These are phyloP conservation scores for Daldinia concentrica DNA, from an alignment of 495 filamentous ascomycete species.

Conservation along the genomic window DNA sequence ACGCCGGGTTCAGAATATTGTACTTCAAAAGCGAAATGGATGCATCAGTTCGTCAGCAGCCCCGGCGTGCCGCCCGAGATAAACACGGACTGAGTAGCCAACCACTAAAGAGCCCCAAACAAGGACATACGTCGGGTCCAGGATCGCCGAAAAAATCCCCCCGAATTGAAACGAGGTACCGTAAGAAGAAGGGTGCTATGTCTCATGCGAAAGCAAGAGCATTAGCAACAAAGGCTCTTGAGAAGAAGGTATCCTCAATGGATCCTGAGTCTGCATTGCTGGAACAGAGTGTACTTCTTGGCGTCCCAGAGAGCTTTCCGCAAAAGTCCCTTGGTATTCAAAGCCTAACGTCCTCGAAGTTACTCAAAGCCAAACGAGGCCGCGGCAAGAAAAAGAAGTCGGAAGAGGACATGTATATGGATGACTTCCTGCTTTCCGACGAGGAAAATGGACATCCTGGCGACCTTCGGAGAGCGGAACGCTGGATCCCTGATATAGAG, in stretches of 20 bases:
- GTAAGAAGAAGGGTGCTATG: not conserved
- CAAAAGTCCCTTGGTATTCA: not conserved
- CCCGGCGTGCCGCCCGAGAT: conserved; percentile 12
- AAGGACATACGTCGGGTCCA: not conserved
- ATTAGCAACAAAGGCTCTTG: conserved; percentile 15
- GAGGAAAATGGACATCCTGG: not conserved
- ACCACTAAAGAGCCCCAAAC: not conserved
- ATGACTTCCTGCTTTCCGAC: conserved; percentile 17
- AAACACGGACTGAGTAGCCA: not conserved
- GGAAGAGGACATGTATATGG: conserved; percentile 30
- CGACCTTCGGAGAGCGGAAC: conserved; percentile 21
- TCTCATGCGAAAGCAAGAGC: conserved; percentile 3
- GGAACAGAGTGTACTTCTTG: conserved; percentile 26
- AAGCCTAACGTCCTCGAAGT: not conserved
- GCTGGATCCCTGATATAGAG: conserved; percentile 37
- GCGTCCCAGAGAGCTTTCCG: not conserved
- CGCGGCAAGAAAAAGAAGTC: conserved; percentile 13
- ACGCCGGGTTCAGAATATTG: not conserved
- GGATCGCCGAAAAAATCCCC: not conserved
- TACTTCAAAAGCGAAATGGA: not conserved
- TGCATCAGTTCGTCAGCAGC: conserved; percentile 3
- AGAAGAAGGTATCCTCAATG: conserved; percentile 17
- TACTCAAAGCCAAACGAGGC: conserved; percentile 10
- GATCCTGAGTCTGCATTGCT: conserved; percentile 7
- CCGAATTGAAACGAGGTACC: not conserved